Base-by-base conservation (phyloP, 208 protist genomes). In the Trichomonas vaginalis region DNA sequence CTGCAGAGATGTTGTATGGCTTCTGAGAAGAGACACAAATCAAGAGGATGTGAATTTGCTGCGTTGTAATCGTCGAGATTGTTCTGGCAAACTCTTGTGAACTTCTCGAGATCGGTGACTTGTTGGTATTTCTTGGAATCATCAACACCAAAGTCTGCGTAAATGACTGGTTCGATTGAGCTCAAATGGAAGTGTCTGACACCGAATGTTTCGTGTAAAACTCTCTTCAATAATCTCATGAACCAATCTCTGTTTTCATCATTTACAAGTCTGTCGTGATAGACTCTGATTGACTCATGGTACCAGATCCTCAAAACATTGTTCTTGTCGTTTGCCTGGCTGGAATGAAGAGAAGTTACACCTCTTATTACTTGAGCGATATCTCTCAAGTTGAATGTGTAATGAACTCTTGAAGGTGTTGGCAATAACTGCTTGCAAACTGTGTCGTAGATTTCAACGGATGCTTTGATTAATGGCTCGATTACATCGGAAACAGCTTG, bases 361-460 rank as follows among this genome's bases (percentile, higher is more conserved):
- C 79, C 70, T 48, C 49, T 46, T 46, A 96, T 92, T 27, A 99
- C 98, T 97, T 99, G 99, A 35, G 98, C 98, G 23, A 99, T 96
- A 96, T 99, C 99, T 95, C 99, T 98, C 23, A 99, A 97, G 96
- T 99, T 99, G 97, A 99, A 99, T 3, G 98, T 99, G 97, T 99
- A 99, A 97, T 99, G 99, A 70, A 98, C 97, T 95, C 99, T 99
- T 47, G 97, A 97, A 32, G 99, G 99, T 42, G 98, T 98, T 61
- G 98, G 99, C 1, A 98, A 97, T 92, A 99, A 97, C 15, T 97
- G 97, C 9, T 48, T 45, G 15, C 80, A 95, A 40, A 97, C 49
- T 35, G 40, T 47, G 21, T 95, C n/a, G 95, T 97, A 97, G 40
- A 98, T 95, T 23, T 97, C 83, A n/a, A 97, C 80, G 0, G 96